Evolutionary conservation across 306 rosid genomes (phyloP), one percentile per base, ranked within the genome.

Genomic region (Hippophae rhamnoides): DNA sequence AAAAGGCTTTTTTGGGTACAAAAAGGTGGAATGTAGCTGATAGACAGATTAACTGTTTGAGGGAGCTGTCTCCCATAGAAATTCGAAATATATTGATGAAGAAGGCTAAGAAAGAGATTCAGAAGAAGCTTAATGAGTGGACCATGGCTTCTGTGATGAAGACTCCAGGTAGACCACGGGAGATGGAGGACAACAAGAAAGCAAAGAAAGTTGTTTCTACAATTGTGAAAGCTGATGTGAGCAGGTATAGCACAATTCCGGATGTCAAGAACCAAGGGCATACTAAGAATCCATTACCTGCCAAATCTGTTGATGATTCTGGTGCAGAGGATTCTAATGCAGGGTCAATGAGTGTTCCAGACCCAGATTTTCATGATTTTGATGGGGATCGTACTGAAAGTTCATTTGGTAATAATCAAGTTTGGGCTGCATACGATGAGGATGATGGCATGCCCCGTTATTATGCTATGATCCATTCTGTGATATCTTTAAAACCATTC

Each of bases 401-500:
- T 5, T 67, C 96, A 65, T 87, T 90, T 57, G 74, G 78, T 43
- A 72, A 56, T 70, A 83, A 83, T 78, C 92, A 90, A 79, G 85
- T 84, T 13, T 90, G 98, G 94, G 96, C 95, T 58, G 86, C 63
- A 41, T 90, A 90, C 67, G 96, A 87, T 56, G 82, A 81, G 7
- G 98, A 90, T 43, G 98, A 90, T 67, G 96, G 92, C 58, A 90
- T 90, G 97, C 97, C 97, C 2, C 95, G 98, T 54, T 83, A 77
- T 66, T 87, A 85, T 74, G 90, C 83, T 43, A 70, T 85, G 65
- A 72, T 90, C 71, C 92, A 87, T 60, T 45, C 58, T n/a, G 79
- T 90, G 18, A 67, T 90, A 61, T 85, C 96, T 3, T 48, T 66
- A 64, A 73, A 71, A 47, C 98, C 96, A 44, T 83, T 90, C 76